phyloP scores from a whole-genome alignment of 441 rosid genomes.

The Jatropha multifida region DNA sequence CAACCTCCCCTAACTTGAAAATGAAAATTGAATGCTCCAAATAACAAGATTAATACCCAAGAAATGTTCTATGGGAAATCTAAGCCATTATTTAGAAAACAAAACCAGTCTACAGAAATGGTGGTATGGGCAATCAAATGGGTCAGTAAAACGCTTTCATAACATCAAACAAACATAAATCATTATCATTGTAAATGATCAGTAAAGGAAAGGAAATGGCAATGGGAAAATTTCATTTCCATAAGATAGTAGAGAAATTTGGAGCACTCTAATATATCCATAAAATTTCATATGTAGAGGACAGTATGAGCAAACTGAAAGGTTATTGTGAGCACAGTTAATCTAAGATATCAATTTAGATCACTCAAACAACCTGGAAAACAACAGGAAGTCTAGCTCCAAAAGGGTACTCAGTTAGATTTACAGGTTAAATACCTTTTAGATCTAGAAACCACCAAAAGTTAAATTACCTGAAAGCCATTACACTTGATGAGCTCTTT shows the following conservation, averaged over 20 bases:
- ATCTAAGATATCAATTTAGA: not conserved
- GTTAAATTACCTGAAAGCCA: conserved; percentile 58
- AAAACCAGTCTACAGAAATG: not conserved
- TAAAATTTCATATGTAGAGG: not conserved
- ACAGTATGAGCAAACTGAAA: not conserved
- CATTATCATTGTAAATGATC: not conserved
- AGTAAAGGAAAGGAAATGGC: not conserved
- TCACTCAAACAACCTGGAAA: not conserved
- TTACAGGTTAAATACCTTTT: not conserved
- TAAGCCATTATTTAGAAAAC: not conserved
- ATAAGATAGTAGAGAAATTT: not conserved
- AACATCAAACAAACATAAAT: not conserved
- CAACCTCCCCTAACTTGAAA: not conserved
- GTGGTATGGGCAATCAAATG: not conserved
- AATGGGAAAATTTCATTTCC: conserved; percentile 4
- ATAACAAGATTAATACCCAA: not conserved
- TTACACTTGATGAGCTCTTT: conserved; percentile 82
- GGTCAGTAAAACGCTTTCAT: not conserved
- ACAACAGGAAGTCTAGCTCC: not conserved
- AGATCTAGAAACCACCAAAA: not conserved
- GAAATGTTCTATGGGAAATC: not conserved
- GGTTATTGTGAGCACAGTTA: not conserved
- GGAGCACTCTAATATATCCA: no score
- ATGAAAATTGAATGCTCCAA: not conserved
- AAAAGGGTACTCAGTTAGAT: not conserved